A percentile compares a stretch with the other conserved stretches of the same genome.
These are phyloP conservation scores for Tylopilus balloui DNA, from an alignment of 768 basidiomycete genomes.

Conservation along the genomic window DNA sequence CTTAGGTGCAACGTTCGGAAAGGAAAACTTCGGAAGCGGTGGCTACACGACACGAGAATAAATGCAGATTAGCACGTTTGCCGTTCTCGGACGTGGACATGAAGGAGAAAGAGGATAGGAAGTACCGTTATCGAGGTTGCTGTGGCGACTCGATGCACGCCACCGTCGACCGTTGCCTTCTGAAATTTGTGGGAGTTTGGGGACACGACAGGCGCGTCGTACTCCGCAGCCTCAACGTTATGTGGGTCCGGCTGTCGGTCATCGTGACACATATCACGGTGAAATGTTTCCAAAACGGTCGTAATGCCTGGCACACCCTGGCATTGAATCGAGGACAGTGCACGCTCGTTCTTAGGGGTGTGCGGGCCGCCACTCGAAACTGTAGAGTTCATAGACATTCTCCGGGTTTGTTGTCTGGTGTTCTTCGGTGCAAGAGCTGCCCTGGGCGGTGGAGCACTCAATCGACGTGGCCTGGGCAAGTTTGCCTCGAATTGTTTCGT, in stretches of 20 bases:
- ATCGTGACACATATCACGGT: conserved; percentile 20
- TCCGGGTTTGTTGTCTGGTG: conserved; percentile 5
- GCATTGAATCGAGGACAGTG: conserved; percentile 3
- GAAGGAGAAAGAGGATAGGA: conserved; percentile 17
- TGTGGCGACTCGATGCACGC: conserved; percentile 22
- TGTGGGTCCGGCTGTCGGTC: conserved; percentile 9
- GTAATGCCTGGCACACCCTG: conserved; percentile 27
- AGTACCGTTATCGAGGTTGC: conserved; percentile 31
- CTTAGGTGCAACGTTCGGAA: conserved; percentile 13
- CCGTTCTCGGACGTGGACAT: conserved; percentile 12
- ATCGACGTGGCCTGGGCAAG: conserved; percentile 34
- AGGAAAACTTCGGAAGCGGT: conserved; percentile 16
- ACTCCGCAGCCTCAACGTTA: conserved; percentile 8
- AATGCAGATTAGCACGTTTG: conserved; percentile 17
- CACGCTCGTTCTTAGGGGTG: conserved; percentile 21
- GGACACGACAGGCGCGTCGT: neutral
- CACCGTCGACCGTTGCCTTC: conserved; percentile 15
- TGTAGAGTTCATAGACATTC: conserved; percentile 21
- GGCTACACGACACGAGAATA: conserved; percentile 19
- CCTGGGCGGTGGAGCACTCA: conserved; percentile 29
- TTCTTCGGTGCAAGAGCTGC: conserved; percentile 11
- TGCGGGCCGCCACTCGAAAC: conserved; percentile 18
- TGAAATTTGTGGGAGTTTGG: conserved; percentile 11
- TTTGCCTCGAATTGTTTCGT: conserved; percentile 37
- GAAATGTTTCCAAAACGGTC: conserved; percentile 23